Conservation (phyloP, 2,329 filamentous ascomycete genomes). For the Trichophyton schoenleinii region DNA sequence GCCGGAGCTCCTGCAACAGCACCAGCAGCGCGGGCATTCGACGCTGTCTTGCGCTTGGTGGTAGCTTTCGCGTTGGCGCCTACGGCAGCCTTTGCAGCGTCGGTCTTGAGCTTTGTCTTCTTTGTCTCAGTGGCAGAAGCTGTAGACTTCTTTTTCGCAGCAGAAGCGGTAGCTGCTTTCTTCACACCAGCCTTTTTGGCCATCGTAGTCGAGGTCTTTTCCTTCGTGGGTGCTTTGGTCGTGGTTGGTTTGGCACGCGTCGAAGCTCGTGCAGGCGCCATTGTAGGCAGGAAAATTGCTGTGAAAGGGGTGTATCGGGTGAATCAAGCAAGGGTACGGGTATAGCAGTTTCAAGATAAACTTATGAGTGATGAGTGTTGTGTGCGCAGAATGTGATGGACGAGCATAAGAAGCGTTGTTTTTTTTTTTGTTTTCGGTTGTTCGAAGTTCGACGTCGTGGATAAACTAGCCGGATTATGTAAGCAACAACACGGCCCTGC, state of each 20-base stretch:
- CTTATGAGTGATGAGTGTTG: too few relatives aligned
- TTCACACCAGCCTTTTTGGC: slow-evolving; percentile 7
- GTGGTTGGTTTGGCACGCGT: not conserved
- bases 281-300: not conserved
- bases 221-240: slow-evolving; percentile 3
- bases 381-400: not conserved
- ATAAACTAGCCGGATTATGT: not conserved
- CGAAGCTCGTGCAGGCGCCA: not conserved
- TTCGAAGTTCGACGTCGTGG: not conserved
- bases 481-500: not conserved
- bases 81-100: not conserved
- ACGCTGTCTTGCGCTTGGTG: slow-evolving; percentile 1
- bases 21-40: not conserved
- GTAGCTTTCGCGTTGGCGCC: slow-evolving; percentile 1
- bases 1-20: slow-evolving; percentile 15
- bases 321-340: not conserved
- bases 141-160: slow-evolving; percentile 2
- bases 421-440: not conserved
- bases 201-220: not conserved
- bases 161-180: not conserved
- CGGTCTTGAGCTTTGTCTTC: slow-evolving; percentile 5
- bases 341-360: not conserved
- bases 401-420: not conserved
- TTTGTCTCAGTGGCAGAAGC: slow-evolving; percentile 1
- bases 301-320: not conserved